Percentiles rank a stretch among this genome's conserved stretches.
Evolutionary conservation across 192 early-diverging fungal genomes (phyloP).

Genomic region (Coemansia reversa): DNA sequence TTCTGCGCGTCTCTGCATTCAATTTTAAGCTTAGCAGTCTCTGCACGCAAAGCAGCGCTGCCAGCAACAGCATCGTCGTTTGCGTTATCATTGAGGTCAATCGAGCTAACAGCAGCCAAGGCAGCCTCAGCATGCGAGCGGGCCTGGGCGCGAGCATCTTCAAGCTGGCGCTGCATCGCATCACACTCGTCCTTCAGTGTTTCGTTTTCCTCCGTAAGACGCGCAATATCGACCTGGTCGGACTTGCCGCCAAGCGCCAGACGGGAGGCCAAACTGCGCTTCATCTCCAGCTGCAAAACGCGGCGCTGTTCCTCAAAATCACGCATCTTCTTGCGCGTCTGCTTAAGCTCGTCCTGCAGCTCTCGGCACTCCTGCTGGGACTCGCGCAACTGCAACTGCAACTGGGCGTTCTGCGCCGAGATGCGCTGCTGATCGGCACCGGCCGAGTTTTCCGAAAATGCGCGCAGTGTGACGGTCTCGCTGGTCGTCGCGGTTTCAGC

Average conservation of each 20-base stretch:
- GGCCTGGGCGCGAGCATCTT: conserved; percentile 16
- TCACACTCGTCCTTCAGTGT: conserved; percentile 37
- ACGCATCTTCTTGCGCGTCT: conserved; percentile 18
- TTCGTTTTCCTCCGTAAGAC: conserved; percentile 31
- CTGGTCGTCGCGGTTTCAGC: conserved; percentile 41
- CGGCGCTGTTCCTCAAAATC: conserved; percentile 40
- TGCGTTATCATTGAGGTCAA: conserved; percentile 10
- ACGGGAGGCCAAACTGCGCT: conserved; percentile 17
- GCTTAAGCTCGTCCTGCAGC: conserved; percentile 20
- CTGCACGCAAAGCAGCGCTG: conserved; percentile 26
- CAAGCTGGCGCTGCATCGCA: conserved; percentile 27
- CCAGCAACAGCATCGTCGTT: conserved; percentile 9
- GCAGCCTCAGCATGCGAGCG: conserved; percentile 18
- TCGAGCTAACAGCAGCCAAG: conserved; percentile 20
- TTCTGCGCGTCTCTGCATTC: conserved; percentile 24
- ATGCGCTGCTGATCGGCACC: not conserved
- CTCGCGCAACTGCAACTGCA: conserved; percentile 12
- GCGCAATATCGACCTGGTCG: conserved; percentile 22
- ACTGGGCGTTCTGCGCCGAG: conserved; percentile 1
- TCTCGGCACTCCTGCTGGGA: conserved; percentile 12
- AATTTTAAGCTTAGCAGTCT: conserved; percentile 27
- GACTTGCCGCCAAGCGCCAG: conserved; percentile 12
- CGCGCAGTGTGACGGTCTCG: conserved; percentile 45
- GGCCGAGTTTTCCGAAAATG: conserved; percentile 36
- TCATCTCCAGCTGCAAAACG: conserved; percentile 33